These are phyloP conservation scores for Colletotrichum endophyticum DNA, from an alignment of 2,329 filamentous ascomycete species.

Conservation along the genomic window DNA sequence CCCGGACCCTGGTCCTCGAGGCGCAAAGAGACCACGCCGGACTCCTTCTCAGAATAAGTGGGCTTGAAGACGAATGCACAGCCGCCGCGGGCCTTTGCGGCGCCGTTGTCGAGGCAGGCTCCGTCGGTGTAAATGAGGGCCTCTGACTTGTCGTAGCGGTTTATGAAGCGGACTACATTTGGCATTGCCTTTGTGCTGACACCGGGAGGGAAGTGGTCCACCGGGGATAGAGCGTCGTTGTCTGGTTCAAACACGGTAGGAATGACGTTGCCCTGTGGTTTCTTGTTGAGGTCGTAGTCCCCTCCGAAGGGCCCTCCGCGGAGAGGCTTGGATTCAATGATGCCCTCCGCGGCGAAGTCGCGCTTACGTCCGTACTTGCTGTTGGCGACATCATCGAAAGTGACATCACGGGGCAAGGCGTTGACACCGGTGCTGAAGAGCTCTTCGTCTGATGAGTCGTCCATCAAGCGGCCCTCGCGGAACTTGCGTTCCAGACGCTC, in stretches of 20 bases:
- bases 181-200: not conserved
- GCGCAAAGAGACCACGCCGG: slow-evolving; percentile 29
- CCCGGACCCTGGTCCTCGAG: slow-evolving; percentile 49
- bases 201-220: slow-evolving; percentile 29
- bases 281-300: not conserved
- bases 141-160: slow-evolving; percentile 30
- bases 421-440: slow-evolving; percentile 24
- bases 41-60: not conserved
- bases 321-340: not conserved
- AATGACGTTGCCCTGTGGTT: slow-evolving; percentile 23
- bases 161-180: slow-evolving; percentile 30
- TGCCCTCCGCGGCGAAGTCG: too few relatives aligned
- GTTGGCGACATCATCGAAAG: slow-evolving; percentile 39
- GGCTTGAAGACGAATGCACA: slow-evolving; percentile 40
- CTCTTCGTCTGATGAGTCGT: not conserved
- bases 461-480: not conserved
- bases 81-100: slow-evolving; percentile 38
- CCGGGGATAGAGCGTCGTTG: slow-evolving; percentile 16
- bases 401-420: slow-evolving; percentile 38
- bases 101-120: slow-evolving; percentile 48
- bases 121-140: slow-evolving; percentile 52
- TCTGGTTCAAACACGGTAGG: slow-evolving; percentile 33
- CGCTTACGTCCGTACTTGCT: slow-evolving; percentile 32
- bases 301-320: not conserved
- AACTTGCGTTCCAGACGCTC: not conserved